These are phyloP conservation scores for Mycena maculata DNA, from an alignment of 768 basidiomycete species.

Conservation along the genomic window DNA sequence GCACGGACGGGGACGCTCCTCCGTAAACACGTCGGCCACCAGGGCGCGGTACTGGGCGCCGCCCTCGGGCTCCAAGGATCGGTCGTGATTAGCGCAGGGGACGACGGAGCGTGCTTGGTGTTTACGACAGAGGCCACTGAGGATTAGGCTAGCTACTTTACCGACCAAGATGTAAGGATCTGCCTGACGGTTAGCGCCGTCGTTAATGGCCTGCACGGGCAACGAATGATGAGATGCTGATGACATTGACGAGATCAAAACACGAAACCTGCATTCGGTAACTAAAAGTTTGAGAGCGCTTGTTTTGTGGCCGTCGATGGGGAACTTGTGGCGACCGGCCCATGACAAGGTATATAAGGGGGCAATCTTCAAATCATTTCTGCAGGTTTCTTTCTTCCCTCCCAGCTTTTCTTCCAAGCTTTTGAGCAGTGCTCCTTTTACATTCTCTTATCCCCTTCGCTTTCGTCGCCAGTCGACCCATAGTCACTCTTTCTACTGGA, in stretches of 20 bases:
- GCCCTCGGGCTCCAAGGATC: slow-evolving; percentile 77
- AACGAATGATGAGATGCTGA: slow-evolving; percentile 9
- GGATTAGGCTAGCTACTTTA: slow-evolving; percentile 27
- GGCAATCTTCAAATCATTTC: not conserved
- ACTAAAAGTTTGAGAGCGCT: too few species aligned
- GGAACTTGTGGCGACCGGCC: not conserved
- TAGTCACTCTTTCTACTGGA: slow-evolving; percentile 31
- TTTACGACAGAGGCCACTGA: slow-evolving; percentile 73
- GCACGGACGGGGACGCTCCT: slow-evolving; percentile 83
- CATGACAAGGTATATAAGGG: slow-evolving; percentile 20
- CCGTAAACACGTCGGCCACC: slow-evolving; percentile 86
- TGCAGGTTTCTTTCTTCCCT: slow-evolving; percentile 32
- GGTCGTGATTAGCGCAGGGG: slow-evolving; percentile 88
- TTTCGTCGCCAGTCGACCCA: slow-evolving; percentile 31
- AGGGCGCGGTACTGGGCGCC: slow-evolving; percentile 78
- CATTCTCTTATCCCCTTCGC: slow-evolving; percentile 29
- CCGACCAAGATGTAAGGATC: slow-evolving; percentile 1
- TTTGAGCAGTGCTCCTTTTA: slow-evolving; percentile 35
- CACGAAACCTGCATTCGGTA: not conserved
- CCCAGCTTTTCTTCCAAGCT: slow-evolving; percentile 23
- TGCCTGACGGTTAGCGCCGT: not conserved
- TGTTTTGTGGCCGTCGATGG: too few species aligned
- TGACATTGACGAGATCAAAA: not conserved
- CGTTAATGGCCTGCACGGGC: slow-evolving; percentile 22
- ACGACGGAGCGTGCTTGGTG: slow-evolving; percentile 89